Evolutionary conservation across 2,329 filamentous ascomycete genomes (phyloP), one percentile per base, ranked within the genome.

Genomic region (Neofusicoccum sp.): DNA sequence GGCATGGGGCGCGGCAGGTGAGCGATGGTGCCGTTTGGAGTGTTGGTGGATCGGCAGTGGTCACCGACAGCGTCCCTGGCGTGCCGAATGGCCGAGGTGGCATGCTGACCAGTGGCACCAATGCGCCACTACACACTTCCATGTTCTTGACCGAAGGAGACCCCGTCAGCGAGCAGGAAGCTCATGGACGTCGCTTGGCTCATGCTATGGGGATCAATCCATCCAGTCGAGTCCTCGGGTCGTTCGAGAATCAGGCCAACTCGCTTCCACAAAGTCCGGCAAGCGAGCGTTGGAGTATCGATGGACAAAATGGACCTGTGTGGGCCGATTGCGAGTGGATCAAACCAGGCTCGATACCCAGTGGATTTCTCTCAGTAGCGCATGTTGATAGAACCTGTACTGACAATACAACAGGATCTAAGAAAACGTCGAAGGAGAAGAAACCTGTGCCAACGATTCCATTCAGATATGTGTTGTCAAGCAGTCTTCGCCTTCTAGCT

Each of bases 151-250:
- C 80, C 40, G 76, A 75, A 57, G 70, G 72, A 24, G 79, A 79
- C 36, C 74, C 79, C 1, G 81, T 84, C 38, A 85, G 89, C 38
- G 85, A 91, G 41, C 76, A 82, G 11, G 84, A 88, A 61, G 86
- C 84, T 57, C 89, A 96, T 69, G 85, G 89, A 68, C 83, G 84
- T 41, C 86, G 91, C 30, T 76, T 99, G 60, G 92, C 93, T 7
- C 79, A 88, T 14, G 95, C 95, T 2, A 80, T 98, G 56, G 84
- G 90, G n/a, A 82, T 98, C 63, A 87, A 96, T 70, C 86, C 85
- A 47, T 80, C 84, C 31, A 80, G 83, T 28, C 85, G 85, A 63
- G 78, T 96, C 12, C 79, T 96, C 31, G 81, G 70, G 38, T 48
- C 48, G 9, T 61, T 61, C 6, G 49, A 57, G 3, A 41, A 43